Base-by-base conservation (phyloP, 345 rosid genomes). In the Populus euphratica region DNA sequence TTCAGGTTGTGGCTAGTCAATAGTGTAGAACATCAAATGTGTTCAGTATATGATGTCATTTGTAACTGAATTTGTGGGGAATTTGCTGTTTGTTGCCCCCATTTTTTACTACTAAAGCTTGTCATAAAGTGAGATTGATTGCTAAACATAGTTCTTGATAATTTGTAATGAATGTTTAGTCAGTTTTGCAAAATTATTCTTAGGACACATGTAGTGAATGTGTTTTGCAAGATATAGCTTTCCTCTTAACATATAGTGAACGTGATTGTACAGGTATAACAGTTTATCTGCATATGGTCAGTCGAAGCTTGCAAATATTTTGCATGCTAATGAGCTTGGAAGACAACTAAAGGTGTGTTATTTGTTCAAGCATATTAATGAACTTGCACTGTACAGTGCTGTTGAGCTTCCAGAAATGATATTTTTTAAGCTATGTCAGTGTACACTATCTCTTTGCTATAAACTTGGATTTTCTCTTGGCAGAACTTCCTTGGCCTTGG, bases 291-390 rank as follows among this genome's bases (percentile, higher is more conserved):
- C 86, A 35, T 87, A 87, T 75, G 80, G 79, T 25, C 80, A 77
- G 69, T 87, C 89, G 39, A 87, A 87, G 76, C 85, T 87, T 1
- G 86, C 89, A 0, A 85, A 81, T 50, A 64, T 87, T 52, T 39
- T 85, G 65, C 87, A 85, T 72, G 85, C 86, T 62, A 79, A 79
- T 2, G 87, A 85, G 44, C 85, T 87, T 29, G 74, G 85, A 39
- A 85, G 77, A 73, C 75, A 56, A 16, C 64, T 83, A 20, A 83
- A 85, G 86, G 87, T 87, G 52, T 47, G 52, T 47, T 47, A 47
- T 16, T 47, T 47, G 52, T 3, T 16, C 18, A 47, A 47, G 52
- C 52, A 47, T 47, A 14, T 47, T 47, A 70, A 52, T 29, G 6
- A 23, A 64, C 18, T 47, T 14, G 43, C 52, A 47, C 52, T 12